Conservation (phyloP, 1,139 yeast species). For the Yamadazyma atmosphaerica region DNA sequence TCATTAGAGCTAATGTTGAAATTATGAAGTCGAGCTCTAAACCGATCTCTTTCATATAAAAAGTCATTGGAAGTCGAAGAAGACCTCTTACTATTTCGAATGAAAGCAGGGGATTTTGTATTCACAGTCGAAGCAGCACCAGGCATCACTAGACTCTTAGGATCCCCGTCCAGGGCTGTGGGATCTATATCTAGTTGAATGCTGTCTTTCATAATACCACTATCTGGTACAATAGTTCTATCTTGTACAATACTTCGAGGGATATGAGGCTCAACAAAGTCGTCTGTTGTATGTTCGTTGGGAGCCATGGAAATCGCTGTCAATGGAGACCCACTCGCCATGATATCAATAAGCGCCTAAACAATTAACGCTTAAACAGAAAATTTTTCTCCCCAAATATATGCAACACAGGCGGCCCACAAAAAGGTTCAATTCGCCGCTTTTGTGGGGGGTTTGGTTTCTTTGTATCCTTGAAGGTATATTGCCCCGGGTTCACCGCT, state of each 20-base stretch:
- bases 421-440: too few relatives aligned
- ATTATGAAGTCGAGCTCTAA: slow-evolving; percentile 40
- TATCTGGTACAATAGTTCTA: not conserved
- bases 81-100: slow-evolving; percentile 31
- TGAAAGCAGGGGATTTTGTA: not conserved
- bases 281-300: not conserved
- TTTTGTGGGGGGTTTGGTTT: too few relatives aligned
- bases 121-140: not conserved
- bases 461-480: too few relatives aligned
- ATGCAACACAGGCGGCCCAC: not conserved
- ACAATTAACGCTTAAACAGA: not conserved
- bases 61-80: slow-evolving; percentile 45
- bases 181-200: not conserved
- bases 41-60: slow-evolving; percentile 44
- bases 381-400: not conserved
- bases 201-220: not conserved
- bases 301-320: slow-evolving; percentile 4
- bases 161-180: not conserved
- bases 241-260: not conserved
- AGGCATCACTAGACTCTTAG: not conserved
- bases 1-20: slow-evolving; percentile 23
- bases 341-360: not conserved
- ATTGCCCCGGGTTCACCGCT: too few relatives aligned
- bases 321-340: slow-evolving; percentile 6
- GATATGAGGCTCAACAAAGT: not conserved